Conservation (phyloP, 768 basidiomycete genomes). For the Agrocybe pediades region DNA sequence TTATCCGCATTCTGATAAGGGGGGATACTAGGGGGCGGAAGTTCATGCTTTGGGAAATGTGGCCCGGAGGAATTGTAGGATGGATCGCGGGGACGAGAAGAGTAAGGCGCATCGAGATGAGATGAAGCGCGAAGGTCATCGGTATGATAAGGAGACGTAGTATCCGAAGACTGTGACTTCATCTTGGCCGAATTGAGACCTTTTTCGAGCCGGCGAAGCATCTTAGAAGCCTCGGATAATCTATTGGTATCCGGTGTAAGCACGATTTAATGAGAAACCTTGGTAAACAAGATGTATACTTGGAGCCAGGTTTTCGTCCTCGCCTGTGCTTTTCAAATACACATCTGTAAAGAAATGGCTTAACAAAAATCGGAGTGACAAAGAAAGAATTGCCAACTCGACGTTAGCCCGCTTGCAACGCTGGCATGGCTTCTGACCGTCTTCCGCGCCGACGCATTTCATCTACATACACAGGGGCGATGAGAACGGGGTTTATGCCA, state of each 20-base stretch:
- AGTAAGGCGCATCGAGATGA: slow-evolving; percentile 30
- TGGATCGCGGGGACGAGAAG: slow-evolving; percentile 33
- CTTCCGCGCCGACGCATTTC: slow-evolving; percentile 91
- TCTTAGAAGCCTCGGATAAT: slow-evolving; percentile 86
- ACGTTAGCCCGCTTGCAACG: slow-evolving; percentile 81
- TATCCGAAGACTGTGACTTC: slow-evolving; percentile 55
- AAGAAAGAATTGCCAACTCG: slow-evolving; percentile 49
- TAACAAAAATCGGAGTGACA: slow-evolving; percentile 9
- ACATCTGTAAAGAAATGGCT: slow-evolving; percentile 48
- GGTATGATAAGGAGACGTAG: slow-evolving; percentile 35
- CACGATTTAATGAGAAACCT: slow-evolving; percentile 14
- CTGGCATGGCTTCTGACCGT: slow-evolving; percentile 79
- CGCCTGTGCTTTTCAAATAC: slow-evolving; percentile 89
- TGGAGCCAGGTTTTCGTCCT: slow-evolving; percentile 87
- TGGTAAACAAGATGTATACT: slow-evolving; percentile 47
- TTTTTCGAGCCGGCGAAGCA: slow-evolving; percentile 86
- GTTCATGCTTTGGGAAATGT: slow-evolving; percentile 47
- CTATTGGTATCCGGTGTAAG: slow-evolving; percentile 34
- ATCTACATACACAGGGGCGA: slow-evolving; percentile 52
- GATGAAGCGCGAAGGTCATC: slow-evolving; percentile 30
- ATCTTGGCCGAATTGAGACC: slow-evolving; percentile 76
- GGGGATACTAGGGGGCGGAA: slow-evolving; percentile 48
- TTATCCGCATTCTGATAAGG: slow-evolving; percentile 36
- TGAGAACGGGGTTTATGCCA: slow-evolving; percentile 15
- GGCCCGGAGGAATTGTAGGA: slow-evolving; percentile 30